Percentiles rank a stretch among this genome's conserved stretches.
Evolutionary conservation across 495 filamentous ascomycete species (phyloP).

Genomic region (Usnea hakonensis): DNA sequence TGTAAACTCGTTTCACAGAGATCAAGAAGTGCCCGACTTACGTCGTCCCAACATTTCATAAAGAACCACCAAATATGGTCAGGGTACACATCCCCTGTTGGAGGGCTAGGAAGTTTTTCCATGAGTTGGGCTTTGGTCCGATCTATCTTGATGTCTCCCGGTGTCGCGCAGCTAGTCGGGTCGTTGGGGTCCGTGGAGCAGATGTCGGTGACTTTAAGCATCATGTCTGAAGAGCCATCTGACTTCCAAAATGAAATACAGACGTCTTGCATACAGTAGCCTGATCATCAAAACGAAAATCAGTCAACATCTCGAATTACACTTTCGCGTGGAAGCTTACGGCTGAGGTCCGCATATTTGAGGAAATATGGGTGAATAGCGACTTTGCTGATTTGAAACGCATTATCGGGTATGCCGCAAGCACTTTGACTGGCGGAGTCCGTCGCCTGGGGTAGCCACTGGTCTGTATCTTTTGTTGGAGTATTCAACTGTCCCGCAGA

Average conservation of each 20-base stretch:
- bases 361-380: conserved; percentile 28
- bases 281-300: background rate
- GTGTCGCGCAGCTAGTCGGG: conserved; percentile 22
- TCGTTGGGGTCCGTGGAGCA: conserved; percentile 23
- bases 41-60: conserved; percentile 27
- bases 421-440: conserved; percentile 24
- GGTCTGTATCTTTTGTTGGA: conserved; percentile 9
- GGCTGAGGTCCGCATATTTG: conserved; percentile 25
- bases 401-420: conserved; percentile 28
- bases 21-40: background rate
- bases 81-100: conserved; percentile 10
- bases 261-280: conserved; percentile 27
- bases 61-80: conserved; percentile 23
- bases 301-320: background rate
- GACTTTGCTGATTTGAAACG: conserved; percentile 20
- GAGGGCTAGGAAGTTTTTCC: conserved; percentile 1
- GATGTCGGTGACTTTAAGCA: conserved; percentile 26
- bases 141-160: conserved; percentile 23
- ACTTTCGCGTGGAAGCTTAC: conserved; percentile 10
- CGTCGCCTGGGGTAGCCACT: conserved; percentile 13
- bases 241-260: conserved; percentile 26
- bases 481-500: conserved; percentile 17
- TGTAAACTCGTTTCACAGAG: background rate
- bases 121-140: conserved; percentile 18
- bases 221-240: conserved; percentile 23